phyloP scores from a whole-genome alignment of 2,329 filamentous ascomycete species.

The Sporothrix dimorphospora region DNA sequence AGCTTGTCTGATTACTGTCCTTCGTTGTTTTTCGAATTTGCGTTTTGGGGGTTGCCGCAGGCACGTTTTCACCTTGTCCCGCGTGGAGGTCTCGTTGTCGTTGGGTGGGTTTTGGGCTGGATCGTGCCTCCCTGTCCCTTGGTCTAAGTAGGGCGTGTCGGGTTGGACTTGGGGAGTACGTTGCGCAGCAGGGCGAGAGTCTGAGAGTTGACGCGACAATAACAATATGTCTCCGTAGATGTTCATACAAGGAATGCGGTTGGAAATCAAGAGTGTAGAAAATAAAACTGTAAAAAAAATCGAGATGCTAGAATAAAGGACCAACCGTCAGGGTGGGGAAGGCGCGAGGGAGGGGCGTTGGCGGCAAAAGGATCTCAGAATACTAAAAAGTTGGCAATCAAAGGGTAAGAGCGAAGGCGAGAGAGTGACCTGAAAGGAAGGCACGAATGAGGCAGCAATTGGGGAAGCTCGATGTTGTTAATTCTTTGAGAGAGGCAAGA shows the following conservation, averaged over 20 bases:
- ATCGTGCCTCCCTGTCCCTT: background rate
- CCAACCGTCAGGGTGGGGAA: conserved; percentile 15
- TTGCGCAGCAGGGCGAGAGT: background rate
- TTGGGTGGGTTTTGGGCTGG: background rate
- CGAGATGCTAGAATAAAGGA: conserved; percentile 15
- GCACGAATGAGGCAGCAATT: background rate
- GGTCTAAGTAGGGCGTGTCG: background rate
- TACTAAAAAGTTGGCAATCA: background rate
- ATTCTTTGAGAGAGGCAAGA: background rate
- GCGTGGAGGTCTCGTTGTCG: conserved; percentile 1
- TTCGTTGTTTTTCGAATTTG: background rate
- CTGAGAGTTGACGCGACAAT: background rate
- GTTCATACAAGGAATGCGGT: background rate
- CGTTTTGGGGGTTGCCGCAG: background rate
- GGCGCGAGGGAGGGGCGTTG: conserved; percentile 16
- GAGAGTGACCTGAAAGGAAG: background rate
- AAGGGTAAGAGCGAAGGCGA: background rate
- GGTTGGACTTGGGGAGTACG: background rate
- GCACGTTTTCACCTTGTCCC: background rate
- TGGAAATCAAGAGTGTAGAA: background rate
- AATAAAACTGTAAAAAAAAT: background rate
- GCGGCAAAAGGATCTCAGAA: conserved; percentile 2
- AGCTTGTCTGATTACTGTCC: background rate
- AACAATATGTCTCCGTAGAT: background rate
- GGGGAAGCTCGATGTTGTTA: background rate